Evolutionary conservation across 1,139 yeast genomes (phyloP), one percentile per base, ranked within the genome.

Genomic region (Suhomyces ambrosiae): DNA sequence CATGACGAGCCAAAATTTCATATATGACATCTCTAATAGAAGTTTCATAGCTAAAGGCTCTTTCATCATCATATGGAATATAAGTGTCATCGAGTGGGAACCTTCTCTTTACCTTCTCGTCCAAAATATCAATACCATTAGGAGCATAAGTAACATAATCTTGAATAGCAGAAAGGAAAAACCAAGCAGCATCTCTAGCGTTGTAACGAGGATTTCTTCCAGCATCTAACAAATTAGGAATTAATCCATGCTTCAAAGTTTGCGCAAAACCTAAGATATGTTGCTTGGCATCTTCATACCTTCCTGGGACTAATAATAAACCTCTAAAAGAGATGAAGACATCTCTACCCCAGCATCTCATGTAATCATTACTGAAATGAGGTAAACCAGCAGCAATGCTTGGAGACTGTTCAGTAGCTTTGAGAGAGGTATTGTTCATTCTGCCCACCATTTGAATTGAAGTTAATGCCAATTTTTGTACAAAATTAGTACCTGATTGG

Each of bases 291-390:
- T 83, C 92, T 3, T 84, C 86, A 53, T 59, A 79, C 40, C 97
- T 72, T 11, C 85, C 94, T 0, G 96, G 76, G 1, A 85, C 82
- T 27, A 90, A 64, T 44, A 89, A 65, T 33, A 90, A 69, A 0
- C 98, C 98, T 47, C 96, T 71, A 39, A 86, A 72, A 0, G 96
- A 77, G 39, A 92, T 83, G 56, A 92, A 92, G 2, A 89, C 95
- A 63, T 92, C 98, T 56, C 98, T 76, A 21, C 98, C 98, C 98
- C 98, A 92, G 58, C 97, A 88, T 61, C 98, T 76, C 96, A 90
- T 89, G 60, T 86, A 89, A 49, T 84, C 88, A 41, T 76, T 77
- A 54, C 94, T 82, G 61, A 92, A 92, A 63, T 90, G 97, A 3
- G 98, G 98, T 43, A 92, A 73, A 0, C 97, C 98, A 2, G 98